phyloP scores from a whole-genome alignment of 2,329 filamentous ascomycete genomes.

The Lachnellula suecica region DNA sequence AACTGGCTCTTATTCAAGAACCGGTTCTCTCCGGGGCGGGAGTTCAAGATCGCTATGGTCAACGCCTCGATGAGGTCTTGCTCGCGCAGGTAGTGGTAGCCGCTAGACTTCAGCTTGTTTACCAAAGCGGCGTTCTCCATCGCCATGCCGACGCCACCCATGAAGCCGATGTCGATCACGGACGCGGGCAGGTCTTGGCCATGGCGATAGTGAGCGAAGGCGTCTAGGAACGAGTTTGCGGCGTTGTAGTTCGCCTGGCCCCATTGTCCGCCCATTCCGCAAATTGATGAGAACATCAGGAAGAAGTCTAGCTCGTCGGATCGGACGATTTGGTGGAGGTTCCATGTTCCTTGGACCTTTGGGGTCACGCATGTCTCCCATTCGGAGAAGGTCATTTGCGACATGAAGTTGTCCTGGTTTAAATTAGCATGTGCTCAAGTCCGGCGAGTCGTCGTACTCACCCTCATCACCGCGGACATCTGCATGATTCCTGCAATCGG shows the following conservation, averaged over 20 bases:
- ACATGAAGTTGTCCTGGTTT: conserved; percentile 3
- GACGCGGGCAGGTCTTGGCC: conserved; percentile 41
- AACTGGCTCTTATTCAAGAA: no score
- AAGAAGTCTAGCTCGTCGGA: conserved; percentile 38
- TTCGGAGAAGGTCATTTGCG: conserved; percentile 5
- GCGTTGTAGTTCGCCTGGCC: conserved; percentile 36
- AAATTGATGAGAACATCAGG: conserved; percentile 36
- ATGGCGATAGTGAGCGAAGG: conserved; percentile 27
- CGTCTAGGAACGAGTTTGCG: conserved; percentile 45
- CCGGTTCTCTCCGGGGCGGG: conserved; percentile 3
- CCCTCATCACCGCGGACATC: conserved; percentile 5
- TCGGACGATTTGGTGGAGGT: neutral
- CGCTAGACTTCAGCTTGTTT: conserved; percentile 1
- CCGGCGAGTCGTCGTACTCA: neutral
- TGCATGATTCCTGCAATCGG: conserved; percentile 20
- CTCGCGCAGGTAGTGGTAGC: conserved; percentile 4
- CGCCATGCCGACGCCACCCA: conserved; percentile 38
- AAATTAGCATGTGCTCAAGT: neutral
- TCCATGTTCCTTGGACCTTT: neutral
- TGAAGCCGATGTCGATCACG: conserved; percentile 50
- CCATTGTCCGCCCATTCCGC: conserved; percentile 32
- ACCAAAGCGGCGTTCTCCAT: conserved; percentile 3
- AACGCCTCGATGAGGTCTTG: conserved; percentile 4
- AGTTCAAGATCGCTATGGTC: conserved; percentile 1
- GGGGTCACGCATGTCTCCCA: conserved; percentile 4